Conservation (phyloP, 2,329 filamentous ascomycete genomes). For the Plenodomus lindquistii region DNA sequence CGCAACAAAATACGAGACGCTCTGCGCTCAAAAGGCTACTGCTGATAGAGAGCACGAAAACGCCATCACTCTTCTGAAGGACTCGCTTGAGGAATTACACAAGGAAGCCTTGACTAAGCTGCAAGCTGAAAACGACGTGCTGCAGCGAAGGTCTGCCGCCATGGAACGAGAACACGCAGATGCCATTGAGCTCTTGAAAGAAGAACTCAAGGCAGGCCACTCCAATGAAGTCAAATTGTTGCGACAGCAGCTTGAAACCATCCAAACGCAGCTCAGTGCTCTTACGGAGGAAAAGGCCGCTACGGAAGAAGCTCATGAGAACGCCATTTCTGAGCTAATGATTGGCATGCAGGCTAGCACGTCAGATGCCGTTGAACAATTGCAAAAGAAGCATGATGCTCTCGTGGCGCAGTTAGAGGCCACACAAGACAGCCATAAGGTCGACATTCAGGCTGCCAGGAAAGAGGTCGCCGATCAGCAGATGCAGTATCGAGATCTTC, state of each 20-base stretch:
- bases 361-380: constrained; percentile 36
- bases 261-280: constrained; percentile 32
- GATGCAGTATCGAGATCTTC: constrained; percentile 17
- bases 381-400: constrained; percentile 40
- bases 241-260: constrained; percentile 30
- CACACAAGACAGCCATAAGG: constrained; percentile 9
- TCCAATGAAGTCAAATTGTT: constrained; percentile 30
- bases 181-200: constrained; percentile 34
- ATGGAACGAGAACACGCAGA: constrained; percentile 37
- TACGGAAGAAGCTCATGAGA: constrained; percentile 38
- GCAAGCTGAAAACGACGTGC: constrained; percentile 26
- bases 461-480: constrained; percentile 21
- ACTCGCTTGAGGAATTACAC: constrained; percentile 32
- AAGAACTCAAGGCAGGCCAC: constrained; percentile 34
- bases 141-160: constrained; percentile 26
- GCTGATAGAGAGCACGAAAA: constrained; percentile 35
- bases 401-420: constrained; percentile 26
- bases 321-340: constrained; percentile 43
- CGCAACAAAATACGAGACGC: constrained; percentile 29
- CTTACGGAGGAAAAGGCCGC: constrained; percentile 33
- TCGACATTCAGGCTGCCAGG: constrained; percentile 25
- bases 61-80: constrained; percentile 29
- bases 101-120: constrained; percentile 28
- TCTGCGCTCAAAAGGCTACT: constrained; percentile 30
- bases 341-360: constrained; percentile 39